These are phyloP conservation scores for Hypoxylon sp. DNA, from an alignment of 2,329 filamentous ascomycete genomes.

Conservation along the genomic window DNA sequence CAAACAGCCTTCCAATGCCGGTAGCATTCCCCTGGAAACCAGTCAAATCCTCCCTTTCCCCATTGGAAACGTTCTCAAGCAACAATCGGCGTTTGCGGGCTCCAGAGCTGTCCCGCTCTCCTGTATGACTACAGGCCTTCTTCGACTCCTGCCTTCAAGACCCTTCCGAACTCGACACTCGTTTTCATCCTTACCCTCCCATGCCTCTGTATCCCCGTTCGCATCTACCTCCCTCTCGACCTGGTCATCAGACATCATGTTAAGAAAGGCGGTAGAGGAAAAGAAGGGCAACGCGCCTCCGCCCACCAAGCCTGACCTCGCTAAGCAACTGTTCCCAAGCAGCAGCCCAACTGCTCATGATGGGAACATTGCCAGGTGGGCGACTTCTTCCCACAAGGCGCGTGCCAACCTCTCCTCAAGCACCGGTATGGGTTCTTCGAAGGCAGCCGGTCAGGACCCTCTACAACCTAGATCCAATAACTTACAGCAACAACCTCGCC, in stretches of 20 bases:
- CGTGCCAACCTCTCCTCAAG: constrained; percentile 48
- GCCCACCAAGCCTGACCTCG: constrained; percentile 46
- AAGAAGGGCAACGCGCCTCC: constrained; percentile 51
- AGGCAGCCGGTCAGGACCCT: constrained; percentile 46
- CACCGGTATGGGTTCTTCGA: constrained; percentile 52
- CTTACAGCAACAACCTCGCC: constrained; percentile 36
- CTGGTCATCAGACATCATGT: constrained; percentile 37
- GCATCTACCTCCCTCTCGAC: constrained; percentile 11
- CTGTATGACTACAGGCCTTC: constrained; percentile 37
- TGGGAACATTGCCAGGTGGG: constrained; percentile 58
- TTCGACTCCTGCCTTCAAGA: constrained; percentile 35
- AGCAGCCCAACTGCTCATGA: constrained; percentile 59
- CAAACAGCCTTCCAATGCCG: not conserved
- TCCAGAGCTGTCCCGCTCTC: constrained; percentile 5
- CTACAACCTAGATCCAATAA: constrained; percentile 49
- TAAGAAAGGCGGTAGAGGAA: constrained; percentile 40
- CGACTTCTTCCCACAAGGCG: constrained; percentile 53
- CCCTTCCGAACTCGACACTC: constrained; percentile 26
- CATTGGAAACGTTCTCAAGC: too few relatives aligned
- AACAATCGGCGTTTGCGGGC: not conserved
- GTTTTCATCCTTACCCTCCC: constrained; percentile 10
- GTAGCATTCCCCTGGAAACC: not conserved
- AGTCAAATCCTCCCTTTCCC: not conserved
- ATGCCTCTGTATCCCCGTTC: constrained; percentile 7
- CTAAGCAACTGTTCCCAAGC: constrained; percentile 65